Conservation (phyloP, 164 flowering plant species). For the Kalanchoe fedtschenkoi region DNA sequence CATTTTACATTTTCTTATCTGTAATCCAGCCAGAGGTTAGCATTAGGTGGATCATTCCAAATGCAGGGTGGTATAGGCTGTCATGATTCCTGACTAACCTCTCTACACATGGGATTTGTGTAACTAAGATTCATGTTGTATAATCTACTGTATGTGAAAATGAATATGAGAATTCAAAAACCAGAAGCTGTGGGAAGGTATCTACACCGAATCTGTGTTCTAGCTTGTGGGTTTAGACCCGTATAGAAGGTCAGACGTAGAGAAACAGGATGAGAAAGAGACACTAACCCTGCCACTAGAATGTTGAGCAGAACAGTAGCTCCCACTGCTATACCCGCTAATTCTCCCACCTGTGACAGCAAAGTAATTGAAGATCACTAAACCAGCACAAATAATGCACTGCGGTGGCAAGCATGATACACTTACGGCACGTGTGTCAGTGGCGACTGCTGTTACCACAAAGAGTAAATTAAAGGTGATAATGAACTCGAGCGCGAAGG, state of each 20-base stretch:
- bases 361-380: neutral
- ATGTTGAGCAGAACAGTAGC: slow-evolving; percentile 86
- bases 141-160: too few species aligned
- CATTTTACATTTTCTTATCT: neutral
- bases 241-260: neutral
- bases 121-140: neutral
- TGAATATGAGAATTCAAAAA: too few species aligned
- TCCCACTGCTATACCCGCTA: slow-evolving; percentile 92
- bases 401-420: too few species aligned
- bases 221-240: neutral
- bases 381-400: neutral
- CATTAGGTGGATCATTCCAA: neutral
- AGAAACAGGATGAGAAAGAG: neutral
- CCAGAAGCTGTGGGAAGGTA: too few species aligned
- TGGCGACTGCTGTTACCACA: slow-evolving; percentile 87
- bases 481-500: slow-evolving; percentile 67
- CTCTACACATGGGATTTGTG: neutral
- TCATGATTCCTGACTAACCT: neutral
- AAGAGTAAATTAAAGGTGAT: slow-evolving; percentile 73
- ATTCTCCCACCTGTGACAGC: slow-evolving; percentile 59
- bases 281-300: slow-evolving; percentile 72
- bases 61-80: neutral
- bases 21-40: neutral
- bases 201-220: neutral
- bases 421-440: slow-evolving; percentile 78